Base-by-base conservation (phyloP, 805 yeast species). In the Cyberlindnera nakhonratchasimensis region DNA sequence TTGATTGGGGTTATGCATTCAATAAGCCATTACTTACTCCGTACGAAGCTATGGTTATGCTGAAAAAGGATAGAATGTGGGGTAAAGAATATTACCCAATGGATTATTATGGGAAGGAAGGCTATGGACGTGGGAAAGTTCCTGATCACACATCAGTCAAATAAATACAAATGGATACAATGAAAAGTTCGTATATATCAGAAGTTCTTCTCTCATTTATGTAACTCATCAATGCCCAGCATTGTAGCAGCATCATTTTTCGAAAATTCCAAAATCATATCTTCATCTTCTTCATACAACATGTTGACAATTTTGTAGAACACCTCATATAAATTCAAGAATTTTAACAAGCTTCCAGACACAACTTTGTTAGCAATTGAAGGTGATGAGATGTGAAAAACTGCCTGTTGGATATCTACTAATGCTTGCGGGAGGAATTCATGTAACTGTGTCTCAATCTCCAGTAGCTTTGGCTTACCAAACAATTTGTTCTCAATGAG, bases 1-100 rank as follows among this genome's bases (percentile, higher is more conserved):
- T 93, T 31, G 99, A 93, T 62, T 93, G 99, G 99, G 99, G 99
- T 0, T 93, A 93, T 62, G 99, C 99, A 0, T 93, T 93, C 58
- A 80, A 80, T 45, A 86, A 85, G 57, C 99, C 99, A 0, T 66
- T 93, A 32, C 65, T 93, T 44, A 91, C 99, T 0, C 99, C 99
- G 0, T 93, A 93, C 60, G 99, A 93, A 59, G 88, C 96, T 0
- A 88, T 86, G 87, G 96, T 90, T 5, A 75, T 89, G 74, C 63
- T 93, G 52, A 83, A 77, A 7, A 73, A 80, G 34, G 97, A 89
- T 55, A 66, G 66, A 28, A 72, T 69, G 63, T 86, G 93, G 77
- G 67, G 63, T 34, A 75, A 74, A 30, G 69, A 69, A 2, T 80
- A 72, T 43, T 93, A 93, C 59, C 97, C 97, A 9, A 93, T 93